Base-by-base conservation (phyloP, 176 grass and related monocot species). In the Cenchrus purpureus region DNA sequence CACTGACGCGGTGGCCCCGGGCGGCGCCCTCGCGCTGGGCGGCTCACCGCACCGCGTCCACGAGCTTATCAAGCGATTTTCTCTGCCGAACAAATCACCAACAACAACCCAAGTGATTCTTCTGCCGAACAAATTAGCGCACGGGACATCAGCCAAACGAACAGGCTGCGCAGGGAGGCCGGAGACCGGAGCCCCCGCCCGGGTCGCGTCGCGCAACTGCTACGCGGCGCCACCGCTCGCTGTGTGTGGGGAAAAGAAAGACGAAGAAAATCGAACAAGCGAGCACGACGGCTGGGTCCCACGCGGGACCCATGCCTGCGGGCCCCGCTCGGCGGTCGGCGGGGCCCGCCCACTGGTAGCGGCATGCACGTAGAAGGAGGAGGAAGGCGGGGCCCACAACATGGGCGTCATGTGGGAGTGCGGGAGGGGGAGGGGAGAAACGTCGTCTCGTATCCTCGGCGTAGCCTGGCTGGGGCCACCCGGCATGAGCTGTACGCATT, bases 381-480 rank as follows among this genome's bases (percentile, higher is more conserved):
- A 7, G 12, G 50, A 1, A 1, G 0, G 11, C 0, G 0, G 72
- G 72, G 50, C 72, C 72, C 72, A 74, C 72, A 74, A 74, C 72
- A 74, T 74, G 72, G 50, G 72, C 72, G 72, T 74, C 72, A 74
- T 74, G 72, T 74, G 72, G 72, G 49, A 28, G 17, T 12, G 43
- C 43, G 8, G 45, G 37, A 40, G 37, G 37, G 37, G 3, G 37
- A 40, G 37, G 37, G 37, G 4, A 4, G 12, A 3, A 20, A 25
- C 25, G 5, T 12, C 68, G 34, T 68, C 65, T 43, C 40, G 15
- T 66, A 3, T 37, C 66, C 13, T 12, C 67, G 16, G 3, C 42
- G 16, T 49, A 49, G 44, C 44, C 44, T 9, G 8, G 70, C 45
- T 73, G 37, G 70, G 71, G 14, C 22, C 48, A 73, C 12, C 70